Evolutionary conservation across 225 moss, liverwort and hornwort species (phyloP).

Genomic region (Takakia lepidozioides): DNA sequence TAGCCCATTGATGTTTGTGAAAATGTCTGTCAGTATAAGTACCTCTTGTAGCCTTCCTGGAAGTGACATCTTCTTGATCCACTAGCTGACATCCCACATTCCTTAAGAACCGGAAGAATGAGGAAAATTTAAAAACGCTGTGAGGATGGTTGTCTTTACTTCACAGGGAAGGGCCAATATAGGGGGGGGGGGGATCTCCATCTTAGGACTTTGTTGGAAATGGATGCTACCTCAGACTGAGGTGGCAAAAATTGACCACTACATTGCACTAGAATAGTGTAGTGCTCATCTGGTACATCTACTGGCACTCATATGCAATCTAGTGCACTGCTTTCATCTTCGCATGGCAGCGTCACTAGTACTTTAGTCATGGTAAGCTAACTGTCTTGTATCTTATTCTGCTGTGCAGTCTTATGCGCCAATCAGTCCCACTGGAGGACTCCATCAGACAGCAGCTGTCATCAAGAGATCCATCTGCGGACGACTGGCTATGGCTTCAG

Average conservation of each 20-base stretch:
- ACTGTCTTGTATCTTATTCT: background rate
- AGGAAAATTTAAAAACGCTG: background rate
- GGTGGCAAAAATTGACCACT: background rate
- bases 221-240: slow-evolving; percentile 1
- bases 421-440: slow-evolving; percentile 42
- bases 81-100: background rate
- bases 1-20: no score
- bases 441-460: slow-evolving; percentile 41
- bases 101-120: background rate
- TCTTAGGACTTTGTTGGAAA: no score
- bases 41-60: background rate
- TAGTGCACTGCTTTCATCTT: no score
- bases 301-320: no score
- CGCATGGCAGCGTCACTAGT: slow-evolving; percentile 3
- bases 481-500: slow-evolving; percentile 54
- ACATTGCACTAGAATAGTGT: slow-evolving; percentile 1
- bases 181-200: no score
- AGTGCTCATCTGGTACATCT: no score
- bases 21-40: background rate
- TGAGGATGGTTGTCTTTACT: no score
- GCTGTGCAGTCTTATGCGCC: slow-evolving; percentile 43
- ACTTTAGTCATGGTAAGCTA: slow-evolving; percentile 1
- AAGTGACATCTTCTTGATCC: background rate
- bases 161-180: no score
- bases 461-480: slow-evolving; percentile 39